These are phyloP conservation scores for Phaeosphaeria sp. DNA, from an alignment of 2,329 filamentous ascomycete genomes.

Conservation along the genomic window DNA sequence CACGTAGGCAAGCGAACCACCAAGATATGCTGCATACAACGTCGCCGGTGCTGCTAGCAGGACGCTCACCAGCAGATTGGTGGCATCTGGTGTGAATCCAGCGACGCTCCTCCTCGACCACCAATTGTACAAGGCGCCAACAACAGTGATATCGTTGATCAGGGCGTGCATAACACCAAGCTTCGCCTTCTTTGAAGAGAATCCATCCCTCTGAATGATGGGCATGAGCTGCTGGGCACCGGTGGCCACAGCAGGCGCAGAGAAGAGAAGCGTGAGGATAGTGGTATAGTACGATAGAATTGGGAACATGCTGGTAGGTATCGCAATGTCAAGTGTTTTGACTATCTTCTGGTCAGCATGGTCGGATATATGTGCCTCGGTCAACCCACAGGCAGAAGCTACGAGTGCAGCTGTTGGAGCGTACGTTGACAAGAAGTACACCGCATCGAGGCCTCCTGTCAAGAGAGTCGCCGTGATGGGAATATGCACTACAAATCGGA, in stretches of 20 bases:
- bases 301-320: conserved; percentile 44
- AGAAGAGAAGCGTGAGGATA: conserved; percentile 46
- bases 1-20: conserved; percentile 53
- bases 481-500: conserved; percentile 54
- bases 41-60: conserved; percentile 43
- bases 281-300: conserved; percentile 54
- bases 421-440: conserved; percentile 43
- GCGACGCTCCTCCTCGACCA: conserved; percentile 45
- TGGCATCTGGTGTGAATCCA: conserved; percentile 44
- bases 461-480: conserved; percentile 55
- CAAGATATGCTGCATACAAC: conserved; percentile 52
- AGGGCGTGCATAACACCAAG: conserved; percentile 52
- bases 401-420: conserved; percentile 43
- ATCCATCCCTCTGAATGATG: conserved; percentile 52
- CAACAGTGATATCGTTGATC: conserved; percentile 51
- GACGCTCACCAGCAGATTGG: conserved; percentile 48
- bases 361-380: background rate
- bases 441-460: conserved; percentile 51
- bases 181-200: conserved; percentile 52
- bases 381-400: conserved; percentile 30
- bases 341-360: conserved; percentile 16
- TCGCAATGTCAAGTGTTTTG: conserved; percentile 35
- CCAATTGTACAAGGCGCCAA: conserved; percentile 52
- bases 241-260: conserved; percentile 40
- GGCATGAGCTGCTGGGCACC: conserved; percentile 49